phyloP scores from a whole-genome alignment of 495 filamentous ascomycete genomes.

The Trichoderma reesei region DNA sequence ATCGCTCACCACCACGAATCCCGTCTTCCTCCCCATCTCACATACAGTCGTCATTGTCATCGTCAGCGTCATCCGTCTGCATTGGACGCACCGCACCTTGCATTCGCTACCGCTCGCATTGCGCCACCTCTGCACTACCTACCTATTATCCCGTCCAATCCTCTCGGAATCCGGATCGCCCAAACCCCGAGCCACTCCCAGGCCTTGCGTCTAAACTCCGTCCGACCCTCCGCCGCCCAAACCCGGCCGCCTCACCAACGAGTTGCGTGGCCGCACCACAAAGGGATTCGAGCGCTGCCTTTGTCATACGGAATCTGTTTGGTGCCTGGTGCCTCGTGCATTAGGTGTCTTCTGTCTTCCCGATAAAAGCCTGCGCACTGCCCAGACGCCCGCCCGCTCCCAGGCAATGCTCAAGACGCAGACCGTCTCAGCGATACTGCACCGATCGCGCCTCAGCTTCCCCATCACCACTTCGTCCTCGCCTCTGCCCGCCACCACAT shows the following conservation, averaged over 20 bases:
- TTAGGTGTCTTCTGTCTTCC: background rate
- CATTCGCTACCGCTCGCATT: background rate
- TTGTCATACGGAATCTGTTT: background rate
- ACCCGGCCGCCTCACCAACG: background rate
- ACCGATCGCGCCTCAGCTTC: conserved; percentile 20
- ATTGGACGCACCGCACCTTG: background rate
- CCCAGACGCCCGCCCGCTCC: background rate
- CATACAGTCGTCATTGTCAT: too few relatives aligned
- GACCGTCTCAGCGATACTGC: conserved; percentile 17
- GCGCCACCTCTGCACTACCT: background rate
- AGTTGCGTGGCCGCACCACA: background rate
- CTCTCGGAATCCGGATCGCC: conserved; percentile 1
- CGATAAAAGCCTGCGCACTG: background rate
- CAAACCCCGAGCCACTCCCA: background rate
- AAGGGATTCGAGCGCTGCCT: background rate
- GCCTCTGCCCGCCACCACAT: conserved; percentile 12
- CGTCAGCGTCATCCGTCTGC: too few relatives aligned
- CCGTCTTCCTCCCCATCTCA: too few relatives aligned
- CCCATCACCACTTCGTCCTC: conserved; percentile 13
- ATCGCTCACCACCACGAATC: too few relatives aligned
- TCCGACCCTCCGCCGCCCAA: conserved; percentile 5
- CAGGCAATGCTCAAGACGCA: conserved; percentile 26
- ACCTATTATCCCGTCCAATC: background rate
- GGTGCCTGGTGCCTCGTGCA: background rate
- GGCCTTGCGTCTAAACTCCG: background rate